Evolutionary conservation across 768 basidiomycete genomes (phyloP).

Genomic region (Chalciporus sphaerocephalus): DNA sequence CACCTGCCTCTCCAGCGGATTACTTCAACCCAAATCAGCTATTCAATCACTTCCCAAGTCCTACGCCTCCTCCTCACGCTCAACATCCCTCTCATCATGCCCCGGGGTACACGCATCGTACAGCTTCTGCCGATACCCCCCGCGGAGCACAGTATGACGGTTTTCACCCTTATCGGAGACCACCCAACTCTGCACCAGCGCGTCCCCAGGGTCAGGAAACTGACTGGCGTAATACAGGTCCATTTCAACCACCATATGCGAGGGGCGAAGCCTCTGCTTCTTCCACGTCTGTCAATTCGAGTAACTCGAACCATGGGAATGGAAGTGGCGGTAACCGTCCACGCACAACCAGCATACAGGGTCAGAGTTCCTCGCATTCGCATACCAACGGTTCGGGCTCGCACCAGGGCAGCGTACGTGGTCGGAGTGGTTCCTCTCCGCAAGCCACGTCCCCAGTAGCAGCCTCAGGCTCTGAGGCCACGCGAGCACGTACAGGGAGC

Average conservation of each 20-base stretch:
- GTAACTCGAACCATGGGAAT: constrained; percentile 32
- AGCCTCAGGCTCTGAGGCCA: constrained; percentile 17
- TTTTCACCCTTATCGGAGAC: constrained; percentile 81
- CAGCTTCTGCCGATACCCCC: constrained; percentile 27
- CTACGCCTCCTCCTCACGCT: constrained; percentile 62
- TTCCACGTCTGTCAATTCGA: constrained; percentile 72
- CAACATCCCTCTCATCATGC: constrained; percentile 34
- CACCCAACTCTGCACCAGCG: constrained; percentile 35
- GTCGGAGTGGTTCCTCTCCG: constrained; percentile 34
- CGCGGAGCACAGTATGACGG: constrained; percentile 41
- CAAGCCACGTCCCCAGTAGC: constrained; percentile 26
- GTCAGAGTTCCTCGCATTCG: constrained; percentile 53
- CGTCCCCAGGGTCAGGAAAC: constrained; percentile 22
- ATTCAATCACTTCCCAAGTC: constrained; percentile 66
- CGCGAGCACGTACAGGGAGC: constrained; percentile 32
- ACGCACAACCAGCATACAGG: constrained; percentile 70
- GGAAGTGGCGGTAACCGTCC: constrained; percentile 39
- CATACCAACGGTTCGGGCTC: constrained; percentile 30
- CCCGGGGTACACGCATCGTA: constrained; percentile 38
- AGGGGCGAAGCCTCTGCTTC: constrained; percentile 78
- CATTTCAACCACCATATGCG: constrained; percentile 73
- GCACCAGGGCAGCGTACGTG: constrained; percentile 33
- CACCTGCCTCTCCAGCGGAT: constrained; percentile 41
- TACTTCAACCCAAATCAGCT: constrained; percentile 58
- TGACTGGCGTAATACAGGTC: constrained; percentile 48